Evolutionary conservation across 2,329 filamentous ascomycete species (phyloP).

Genomic region (Colletotrichum sp.): DNA sequence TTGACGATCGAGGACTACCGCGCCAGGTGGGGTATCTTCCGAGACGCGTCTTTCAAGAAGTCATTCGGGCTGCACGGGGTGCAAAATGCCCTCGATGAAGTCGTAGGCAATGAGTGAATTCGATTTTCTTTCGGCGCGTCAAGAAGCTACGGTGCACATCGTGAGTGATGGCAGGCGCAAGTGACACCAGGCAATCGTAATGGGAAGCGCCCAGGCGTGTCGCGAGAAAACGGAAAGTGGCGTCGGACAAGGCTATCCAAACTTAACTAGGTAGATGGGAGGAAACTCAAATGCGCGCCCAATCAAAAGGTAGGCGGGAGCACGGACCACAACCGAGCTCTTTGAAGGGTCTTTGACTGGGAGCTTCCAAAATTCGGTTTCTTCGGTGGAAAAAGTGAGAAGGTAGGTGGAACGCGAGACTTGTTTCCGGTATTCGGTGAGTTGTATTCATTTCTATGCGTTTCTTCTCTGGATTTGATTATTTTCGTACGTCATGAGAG

Average conservation of each 20-base stretch:
- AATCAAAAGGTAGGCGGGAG: not conserved
- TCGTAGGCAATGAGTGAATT: not conserved
- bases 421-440: not conserved
- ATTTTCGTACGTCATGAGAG: not conserved
- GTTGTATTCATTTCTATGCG: not conserved
- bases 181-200: not conserved
- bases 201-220: not conserved
- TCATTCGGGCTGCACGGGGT: not conserved
- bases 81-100: not conserved
- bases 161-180: not conserved
- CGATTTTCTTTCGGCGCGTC: not conserved
- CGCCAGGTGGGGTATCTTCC: not conserved
- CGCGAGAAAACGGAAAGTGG: not conserved
- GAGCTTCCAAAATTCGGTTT: slow-evolving; percentile 1
- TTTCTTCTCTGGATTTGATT: not conserved
- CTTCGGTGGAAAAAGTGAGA: not conserved
- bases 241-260: not conserved
- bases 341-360: not conserved
- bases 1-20: slow-evolving; percentile 27
- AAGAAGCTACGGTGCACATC: no score
- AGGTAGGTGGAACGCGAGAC: not conserved
- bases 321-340: not conserved
- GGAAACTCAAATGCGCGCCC: not conserved
- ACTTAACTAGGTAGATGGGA: not conserved
- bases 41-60: not conserved